Evolutionary conservation across 768 basidiomycete genomes (phyloP).

Genomic region (Coprinopsis cinerea): DNA sequence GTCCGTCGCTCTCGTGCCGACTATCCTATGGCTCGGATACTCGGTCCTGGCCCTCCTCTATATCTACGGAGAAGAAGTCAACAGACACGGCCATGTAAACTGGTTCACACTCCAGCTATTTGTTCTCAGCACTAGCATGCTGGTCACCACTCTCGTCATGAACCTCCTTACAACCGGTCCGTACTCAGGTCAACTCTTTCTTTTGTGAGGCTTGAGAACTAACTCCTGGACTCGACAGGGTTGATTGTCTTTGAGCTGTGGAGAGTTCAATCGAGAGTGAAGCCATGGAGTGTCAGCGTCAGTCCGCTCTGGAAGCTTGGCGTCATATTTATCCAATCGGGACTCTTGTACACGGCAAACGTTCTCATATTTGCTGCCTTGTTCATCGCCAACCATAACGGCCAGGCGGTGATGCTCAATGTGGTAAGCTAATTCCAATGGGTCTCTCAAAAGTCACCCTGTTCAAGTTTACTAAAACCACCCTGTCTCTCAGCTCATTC

Average conservation of each 20-base stretch:
- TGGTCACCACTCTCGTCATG: constrained; percentile 28
- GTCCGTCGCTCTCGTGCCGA: constrained; percentile 23
- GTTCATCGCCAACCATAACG: constrained; percentile 32
- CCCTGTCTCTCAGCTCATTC: constrained; percentile 25
- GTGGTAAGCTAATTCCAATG: constrained; percentile 28
- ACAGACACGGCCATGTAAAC: constrained; percentile 21
- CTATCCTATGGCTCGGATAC: constrained; percentile 30
- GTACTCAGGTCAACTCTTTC: no score
- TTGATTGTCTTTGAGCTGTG: constrained; percentile 34
- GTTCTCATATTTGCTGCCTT: constrained; percentile 29
- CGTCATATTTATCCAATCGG: constrained; percentile 33
- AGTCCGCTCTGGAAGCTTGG: constrained; percentile 25
- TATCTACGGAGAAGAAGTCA: no score
- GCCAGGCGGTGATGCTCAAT: constrained; percentile 30
- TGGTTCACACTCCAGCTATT: constrained; percentile 24
- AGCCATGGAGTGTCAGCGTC: constrained; percentile 12
- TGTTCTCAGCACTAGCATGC: constrained; percentile 32
- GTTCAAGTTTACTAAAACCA: no score
- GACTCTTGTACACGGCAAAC: constrained; percentile 31
- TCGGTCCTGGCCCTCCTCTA: constrained; percentile 21
- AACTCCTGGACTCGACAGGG: no score
- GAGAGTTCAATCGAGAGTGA: constrained; percentile 22
- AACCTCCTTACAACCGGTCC: constrained; percentile 34
- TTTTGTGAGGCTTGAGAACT: background rate
- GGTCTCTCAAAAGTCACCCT: no score